Evolutionary conservation across 129 eudicot genomes (phyloP), one percentile per base, ranked within the genome.

Genomic region (Chrysanthemum seticuspe): DNA sequence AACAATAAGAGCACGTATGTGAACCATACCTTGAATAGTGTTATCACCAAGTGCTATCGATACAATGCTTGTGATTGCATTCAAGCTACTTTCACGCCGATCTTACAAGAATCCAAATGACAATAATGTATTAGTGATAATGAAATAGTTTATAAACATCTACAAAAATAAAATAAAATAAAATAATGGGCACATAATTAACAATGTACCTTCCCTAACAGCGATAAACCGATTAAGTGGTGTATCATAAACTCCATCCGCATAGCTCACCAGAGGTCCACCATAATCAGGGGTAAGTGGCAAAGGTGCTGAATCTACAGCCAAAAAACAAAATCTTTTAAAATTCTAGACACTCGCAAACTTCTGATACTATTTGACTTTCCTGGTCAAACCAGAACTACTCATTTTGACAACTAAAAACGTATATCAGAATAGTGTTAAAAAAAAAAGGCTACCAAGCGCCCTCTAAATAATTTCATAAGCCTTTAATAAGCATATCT

Each of bases 231-330:
- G 94, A 60, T 79, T 86, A 78, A 91, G 88, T 69, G 86, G 88
- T 19, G 78, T 71, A 75, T 86, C 96, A 82, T 83, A 88, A 76
- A 88, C 91, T 74, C 99, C 99, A 80, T 95, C 99, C 6, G 99
- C 99, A 78, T 84, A 94, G 81, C 89, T 84, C 68, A 86, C 96
- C 34, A 72, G 55, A 19, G 97, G 94, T 67, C 84, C 91, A 10
- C 92, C 91, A 78, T 90, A 94, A 74, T 94, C 89, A 10, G 94
- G 99, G 27, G 97, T 88, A 51, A 94, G 83, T 21, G 99, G 94
- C 81, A 74, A 70, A 12, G 97, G 91, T 70, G 77, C 79, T 57
- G 88, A 74, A 82, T 85, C 98, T 89, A 88, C 79, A 69, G 27
- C 29, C 44, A 75, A 10, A 40, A 18, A 68, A 79, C 13, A 66